A percentile compares a stretch with the other conserved stretches of the same genome.
Evolutionary conservation across 2,329 filamentous ascomycete species (phyloP).

Genomic region (Venturia pyrina): DNA sequence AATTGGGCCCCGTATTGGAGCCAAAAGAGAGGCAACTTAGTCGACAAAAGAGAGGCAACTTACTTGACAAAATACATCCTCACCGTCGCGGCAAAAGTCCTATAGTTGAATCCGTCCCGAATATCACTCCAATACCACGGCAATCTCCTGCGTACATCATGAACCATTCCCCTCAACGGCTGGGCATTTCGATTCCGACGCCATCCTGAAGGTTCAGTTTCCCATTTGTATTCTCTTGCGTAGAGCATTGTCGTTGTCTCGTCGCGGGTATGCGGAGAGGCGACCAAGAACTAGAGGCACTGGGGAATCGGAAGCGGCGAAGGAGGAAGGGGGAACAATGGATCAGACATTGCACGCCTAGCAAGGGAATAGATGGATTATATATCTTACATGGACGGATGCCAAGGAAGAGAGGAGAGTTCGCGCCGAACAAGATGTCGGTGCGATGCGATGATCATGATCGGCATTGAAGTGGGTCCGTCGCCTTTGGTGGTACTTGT

Average conservation of each 20-base stretch:
- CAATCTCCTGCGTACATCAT: slow-evolving; percentile 42
- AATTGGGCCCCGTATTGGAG: too few relatives aligned
- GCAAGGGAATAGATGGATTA: neutral
- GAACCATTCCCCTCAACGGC: slow-evolving; percentile 43
- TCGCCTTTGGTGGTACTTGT: neutral
- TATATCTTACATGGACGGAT: neutral
- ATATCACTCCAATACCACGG: slow-evolving; percentile 49
- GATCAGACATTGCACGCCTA: neutral
- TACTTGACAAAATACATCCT: slow-evolving; percentile 51
- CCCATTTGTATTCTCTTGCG: slow-evolving; percentile 6
- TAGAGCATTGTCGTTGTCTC: neutral
- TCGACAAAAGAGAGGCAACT: slow-evolving; percentile 37
- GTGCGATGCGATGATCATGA: neutral
- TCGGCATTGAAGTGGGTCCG: neutral
- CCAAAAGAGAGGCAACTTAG: slow-evolving; percentile 18
- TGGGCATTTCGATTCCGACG: slow-evolving; percentile 31
- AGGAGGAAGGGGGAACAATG: neutral
- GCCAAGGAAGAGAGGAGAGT: neutral
- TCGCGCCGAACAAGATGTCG: neutral
- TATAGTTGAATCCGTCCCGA: slow-evolving; percentile 44
- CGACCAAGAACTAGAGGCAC: neutral
- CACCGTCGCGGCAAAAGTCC: slow-evolving; percentile 44
- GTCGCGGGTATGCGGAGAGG: neutral
- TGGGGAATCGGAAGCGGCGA: neutral
- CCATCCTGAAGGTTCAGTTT: slow-evolving; percentile 24